Percentiles rank a stretch among this genome's conserved stretches.
These are phyloP conservation scores for Tuber calosporum DNA, from an alignment of 495 filamentous ascomycete species.

Conservation along the genomic window DNA sequence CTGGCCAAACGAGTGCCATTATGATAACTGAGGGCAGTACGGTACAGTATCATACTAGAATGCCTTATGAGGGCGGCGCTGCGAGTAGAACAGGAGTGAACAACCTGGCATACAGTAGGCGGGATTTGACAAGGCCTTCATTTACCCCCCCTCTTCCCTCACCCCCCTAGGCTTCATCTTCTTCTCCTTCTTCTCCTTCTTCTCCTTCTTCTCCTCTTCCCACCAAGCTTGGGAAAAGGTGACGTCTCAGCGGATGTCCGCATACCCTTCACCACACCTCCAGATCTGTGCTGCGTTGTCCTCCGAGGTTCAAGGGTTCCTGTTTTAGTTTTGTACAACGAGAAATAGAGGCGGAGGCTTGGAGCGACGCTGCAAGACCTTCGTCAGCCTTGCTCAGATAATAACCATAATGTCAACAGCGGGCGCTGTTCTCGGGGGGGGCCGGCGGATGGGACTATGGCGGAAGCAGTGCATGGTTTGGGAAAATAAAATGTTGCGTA, in stretches of 20 bases:
- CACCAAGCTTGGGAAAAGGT: constrained; percentile 13
- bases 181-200: too few species aligned
- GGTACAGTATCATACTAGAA: neutral
- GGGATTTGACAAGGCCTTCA: constrained; percentile 23
- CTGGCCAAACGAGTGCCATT: neutral
- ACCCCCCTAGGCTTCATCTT: neutral
- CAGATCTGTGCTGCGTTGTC: constrained; percentile 33
- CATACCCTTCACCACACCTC: constrained; percentile 12
- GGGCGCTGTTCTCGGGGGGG: constrained; percentile 15
- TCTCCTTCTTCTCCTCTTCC: neutral
- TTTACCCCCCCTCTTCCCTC: neutral
- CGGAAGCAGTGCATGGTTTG: constrained; percentile 19
- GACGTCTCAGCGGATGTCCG: constrained; percentile 31
- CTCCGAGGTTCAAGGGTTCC: constrained; percentile 29
- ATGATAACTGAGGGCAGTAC: neutral
- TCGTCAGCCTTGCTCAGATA: constrained; percentile 31
- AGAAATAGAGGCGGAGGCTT: constrained; percentile 30
- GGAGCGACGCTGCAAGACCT: constrained; percentile 32
- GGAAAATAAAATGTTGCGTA: neutral
- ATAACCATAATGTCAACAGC: constrained; percentile 14
- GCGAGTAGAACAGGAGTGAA: constrained; percentile 11
- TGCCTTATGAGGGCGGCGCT: constrained; percentile 7
- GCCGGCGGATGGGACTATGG: constrained; percentile 15
- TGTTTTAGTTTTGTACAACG: constrained; percentile 36
- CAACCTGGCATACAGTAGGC: constrained; percentile 19